Percentiles rank a stretch among this genome's conserved stretches.
phyloP scores from a whole-genome alignment of 2,329 filamentous ascomycete genomes.

The Plenodomus lindquistii region DNA sequence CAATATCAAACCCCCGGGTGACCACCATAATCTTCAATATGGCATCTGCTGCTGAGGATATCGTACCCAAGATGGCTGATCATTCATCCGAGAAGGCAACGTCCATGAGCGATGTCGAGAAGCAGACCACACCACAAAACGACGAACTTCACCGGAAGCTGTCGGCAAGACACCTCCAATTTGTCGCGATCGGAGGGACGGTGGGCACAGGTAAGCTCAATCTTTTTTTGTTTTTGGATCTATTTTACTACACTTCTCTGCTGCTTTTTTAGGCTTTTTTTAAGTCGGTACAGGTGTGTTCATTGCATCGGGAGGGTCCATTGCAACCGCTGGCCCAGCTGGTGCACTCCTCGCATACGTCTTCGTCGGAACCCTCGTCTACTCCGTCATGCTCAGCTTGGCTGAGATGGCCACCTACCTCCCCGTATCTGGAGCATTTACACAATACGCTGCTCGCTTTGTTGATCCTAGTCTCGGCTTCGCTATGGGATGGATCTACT shows the following conservation, averaged over 20 bases:
- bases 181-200: conserved; percentile 47
- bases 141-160: conserved; percentile 43
- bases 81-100: conserved; percentile 33
- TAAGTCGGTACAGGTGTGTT: conserved; percentile 52
- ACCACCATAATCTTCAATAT: conserved; percentile 19
- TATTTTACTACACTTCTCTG: too few species aligned
- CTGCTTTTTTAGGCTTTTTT: too few species aligned
- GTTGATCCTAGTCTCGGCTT: conserved; percentile 74
- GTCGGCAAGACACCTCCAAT: conserved; percentile 44
- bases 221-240: too few species aligned
- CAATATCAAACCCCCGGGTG: conserved; percentile 17
- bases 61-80: conserved; percentile 31
- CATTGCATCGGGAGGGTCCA: conserved; percentile 54
- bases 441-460: conserved; percentile 75
- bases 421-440: conserved; percentile 76
- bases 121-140: conserved; percentile 30
- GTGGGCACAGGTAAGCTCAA: too few species aligned
- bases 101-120: conserved; percentile 42
- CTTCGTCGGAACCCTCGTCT: conserved; percentile 70
- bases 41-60: conserved; percentile 27
- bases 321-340: conserved; percentile 54
- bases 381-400: conserved; percentile 69
- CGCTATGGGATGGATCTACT: conserved; percentile 82
- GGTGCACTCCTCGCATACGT: conserved; percentile 53
- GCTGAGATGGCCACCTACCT: conserved; percentile 77